Percentiles rank a stretch among this genome's conserved stretches.
Evolutionary conservation across 345 rosid genomes (phyloP).

Genomic region (Eucalyptus marginata): DNA sequence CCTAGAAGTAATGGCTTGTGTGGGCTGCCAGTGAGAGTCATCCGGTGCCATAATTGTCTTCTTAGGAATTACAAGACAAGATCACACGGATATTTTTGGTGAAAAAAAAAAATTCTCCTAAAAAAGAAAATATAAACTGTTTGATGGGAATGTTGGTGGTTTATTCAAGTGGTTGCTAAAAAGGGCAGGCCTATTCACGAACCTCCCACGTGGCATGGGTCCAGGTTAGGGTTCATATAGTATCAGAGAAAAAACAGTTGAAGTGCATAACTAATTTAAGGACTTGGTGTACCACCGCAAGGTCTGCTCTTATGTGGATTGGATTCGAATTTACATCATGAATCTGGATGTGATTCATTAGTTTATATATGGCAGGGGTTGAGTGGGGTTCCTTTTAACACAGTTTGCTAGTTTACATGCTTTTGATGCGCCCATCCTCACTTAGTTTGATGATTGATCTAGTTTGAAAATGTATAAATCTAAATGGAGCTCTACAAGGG

Average conservation of each 20-base stretch:
- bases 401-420: neutral
- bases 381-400: neutral
- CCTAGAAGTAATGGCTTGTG: neutral
- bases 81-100: neutral
- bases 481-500: neutral
- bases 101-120: neutral
- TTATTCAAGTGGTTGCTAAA: neutral
- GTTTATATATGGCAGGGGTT: neutral
- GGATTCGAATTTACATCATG: neutral
- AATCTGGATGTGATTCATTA: neutral
- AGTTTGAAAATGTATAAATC: neutral
- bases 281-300: neutral
- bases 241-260: neutral
- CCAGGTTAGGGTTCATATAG: neutral
- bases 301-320: neutral
- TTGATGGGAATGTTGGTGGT: neutral
- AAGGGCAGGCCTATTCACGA: neutral
- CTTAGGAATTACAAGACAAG: neutral
- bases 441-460: neutral
- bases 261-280: neutral
- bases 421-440: neutral
- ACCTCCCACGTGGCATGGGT: neutral
- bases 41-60: neutral
- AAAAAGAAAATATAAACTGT: neutral
- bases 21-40: neutral